Conservation (phyloP, 495 filamentous ascomycete genomes). For the Penicillium taxi region DNA sequence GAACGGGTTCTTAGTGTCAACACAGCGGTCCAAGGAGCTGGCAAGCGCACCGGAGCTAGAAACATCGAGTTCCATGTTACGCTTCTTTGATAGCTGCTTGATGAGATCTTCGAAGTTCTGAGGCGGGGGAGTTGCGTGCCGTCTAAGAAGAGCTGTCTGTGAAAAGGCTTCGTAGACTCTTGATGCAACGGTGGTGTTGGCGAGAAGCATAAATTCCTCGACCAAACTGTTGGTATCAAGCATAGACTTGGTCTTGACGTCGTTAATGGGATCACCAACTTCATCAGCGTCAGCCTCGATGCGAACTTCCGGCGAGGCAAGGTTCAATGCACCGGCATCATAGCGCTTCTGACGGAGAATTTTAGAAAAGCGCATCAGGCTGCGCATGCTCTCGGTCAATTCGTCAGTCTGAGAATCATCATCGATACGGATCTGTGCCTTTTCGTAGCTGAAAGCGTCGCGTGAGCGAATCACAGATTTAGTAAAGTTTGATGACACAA, state of each 20-base stretch:
- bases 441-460: slow-evolving; percentile 95
- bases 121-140: slow-evolving; percentile 84
- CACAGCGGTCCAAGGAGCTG: slow-evolving; percentile 78
- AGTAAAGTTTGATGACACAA: slow-evolving; percentile 74
- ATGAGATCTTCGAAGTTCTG: slow-evolving; percentile 93
- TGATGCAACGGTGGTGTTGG: slow-evolving; percentile 85
- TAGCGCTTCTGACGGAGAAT: slow-evolving; percentile 92
- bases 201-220: slow-evolving; percentile 98
- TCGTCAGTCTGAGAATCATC: slow-evolving; percentile 78
- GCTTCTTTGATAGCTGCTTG: slow-evolving; percentile 80
- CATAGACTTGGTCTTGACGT: slow-evolving; percentile 87
- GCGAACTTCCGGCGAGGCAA: slow-evolving; percentile 91
- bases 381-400: slow-evolving; percentile 82
- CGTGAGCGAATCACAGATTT: slow-evolving; percentile 98
- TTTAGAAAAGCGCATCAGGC: slow-evolving; percentile 79
- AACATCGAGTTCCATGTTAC: slow-evolving; percentile 64
- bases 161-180: slow-evolving; percentile 87
- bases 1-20: slow-evolving; percentile 79
- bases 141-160: slow-evolving; percentile 86
- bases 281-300: slow-evolving; percentile 92
- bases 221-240: slow-evolving; percentile 97
- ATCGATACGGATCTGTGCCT: slow-evolving; percentile 89
- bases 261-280: slow-evolving; percentile 81
- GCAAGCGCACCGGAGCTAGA: slow-evolving; percentile 86
- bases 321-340: slow-evolving; percentile 88